Percentiles rank a stretch among this genome's conserved stretches.
These are phyloP conservation scores for Zymoseptoria ardabiliae DNA, from an alignment of 2,329 filamentous ascomycete genomes.

Conservation along the genomic window DNA sequence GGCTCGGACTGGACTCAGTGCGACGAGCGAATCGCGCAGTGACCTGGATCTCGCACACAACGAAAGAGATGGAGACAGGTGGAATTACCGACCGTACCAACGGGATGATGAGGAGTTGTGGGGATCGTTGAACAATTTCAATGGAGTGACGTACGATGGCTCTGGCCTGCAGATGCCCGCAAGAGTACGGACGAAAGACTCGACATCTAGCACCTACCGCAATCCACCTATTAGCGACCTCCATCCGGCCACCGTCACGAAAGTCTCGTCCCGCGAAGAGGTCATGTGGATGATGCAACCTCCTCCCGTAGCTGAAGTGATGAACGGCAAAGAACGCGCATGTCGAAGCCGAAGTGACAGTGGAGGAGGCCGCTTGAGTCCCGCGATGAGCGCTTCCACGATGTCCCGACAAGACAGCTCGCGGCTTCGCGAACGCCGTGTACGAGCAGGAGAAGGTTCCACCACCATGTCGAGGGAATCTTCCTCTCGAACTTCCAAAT, in stretches of 20 bases:
- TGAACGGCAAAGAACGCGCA: slow-evolving; percentile 76
- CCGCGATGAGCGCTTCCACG: slow-evolving; percentile 6
- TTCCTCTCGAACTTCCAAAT: background rate
- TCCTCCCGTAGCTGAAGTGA: slow-evolving; percentile 79
- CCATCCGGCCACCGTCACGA: slow-evolving; percentile 46
- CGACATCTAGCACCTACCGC: slow-evolving; percentile 28
- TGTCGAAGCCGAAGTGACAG: slow-evolving; percentile 50
- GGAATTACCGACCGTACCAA: slow-evolving; percentile 75
- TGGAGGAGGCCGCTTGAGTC: slow-evolving; percentile 32
- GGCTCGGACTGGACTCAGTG: slow-evolving; percentile 35
- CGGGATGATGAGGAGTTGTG: slow-evolving; percentile 82
- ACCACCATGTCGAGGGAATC: background rate
- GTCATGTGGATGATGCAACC: slow-evolving; percentile 90
- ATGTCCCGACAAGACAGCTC: slow-evolving; percentile 33
- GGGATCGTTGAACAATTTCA: slow-evolving; percentile 45
- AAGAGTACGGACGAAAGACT: slow-evolving; percentile 14
- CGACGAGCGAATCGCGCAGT: slow-evolving; percentile 34
- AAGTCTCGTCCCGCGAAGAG: slow-evolving; percentile 43
- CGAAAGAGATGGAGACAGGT: slow-evolving; percentile 43
- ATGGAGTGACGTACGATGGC: slow-evolving; percentile 7
- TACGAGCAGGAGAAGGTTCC: background rate
- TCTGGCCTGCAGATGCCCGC: slow-evolving; percentile 1
- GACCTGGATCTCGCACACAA: slow-evolving; percentile 17
- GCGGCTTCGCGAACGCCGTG: background rate
- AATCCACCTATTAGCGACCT: slow-evolving; percentile 61